Percentiles rank a stretch among this genome's conserved stretches.
Conservation (phyloP, 208 protist genomes). For the Leishmania tarentolae region DNA sequence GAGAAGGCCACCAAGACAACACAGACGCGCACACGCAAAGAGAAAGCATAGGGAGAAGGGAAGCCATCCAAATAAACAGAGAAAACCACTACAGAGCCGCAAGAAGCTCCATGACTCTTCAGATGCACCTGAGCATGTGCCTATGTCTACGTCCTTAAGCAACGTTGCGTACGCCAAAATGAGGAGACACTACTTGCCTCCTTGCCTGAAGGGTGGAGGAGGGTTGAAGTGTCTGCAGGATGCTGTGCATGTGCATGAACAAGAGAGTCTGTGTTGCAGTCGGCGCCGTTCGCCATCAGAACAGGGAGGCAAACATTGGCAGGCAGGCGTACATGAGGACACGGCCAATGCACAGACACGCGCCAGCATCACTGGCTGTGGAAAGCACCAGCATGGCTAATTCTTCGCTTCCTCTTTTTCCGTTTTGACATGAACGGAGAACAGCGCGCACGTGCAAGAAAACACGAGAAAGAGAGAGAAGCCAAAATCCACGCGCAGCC, state of each 20-base stretch:
- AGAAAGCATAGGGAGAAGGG: not conserved
- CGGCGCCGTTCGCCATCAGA: slow-evolving; percentile 1
- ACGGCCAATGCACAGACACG: not conserved
- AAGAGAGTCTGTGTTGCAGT: not conserved
- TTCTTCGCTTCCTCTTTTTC: not conserved
- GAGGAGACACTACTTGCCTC: not conserved
- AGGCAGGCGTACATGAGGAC: not conserved
- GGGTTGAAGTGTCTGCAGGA: not conserved
- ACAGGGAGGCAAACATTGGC: not conserved
- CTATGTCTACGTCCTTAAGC: not conserved
- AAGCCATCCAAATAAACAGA: not conserved
- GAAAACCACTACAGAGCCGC: not conserved
- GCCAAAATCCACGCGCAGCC: too few species aligned
- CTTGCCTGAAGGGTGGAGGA: not conserved
- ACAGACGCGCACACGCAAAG: not conserved
- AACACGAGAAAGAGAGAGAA: not conserved
- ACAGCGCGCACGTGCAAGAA: not conserved
- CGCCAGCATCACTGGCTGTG: not conserved
- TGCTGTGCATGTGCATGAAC: not conserved
- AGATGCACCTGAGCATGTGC: not conserved
- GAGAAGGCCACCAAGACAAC: not conserved
- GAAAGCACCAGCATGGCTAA: not conserved
- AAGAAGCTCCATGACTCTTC: not conserved
- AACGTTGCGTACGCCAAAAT: not conserved
- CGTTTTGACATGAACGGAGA: not conserved